Evolutionary conservation across 352 stramenopile genomes (phyloP), one percentile per base, ranked within the genome.

Genomic region (Phytophthora melonis): DNA sequence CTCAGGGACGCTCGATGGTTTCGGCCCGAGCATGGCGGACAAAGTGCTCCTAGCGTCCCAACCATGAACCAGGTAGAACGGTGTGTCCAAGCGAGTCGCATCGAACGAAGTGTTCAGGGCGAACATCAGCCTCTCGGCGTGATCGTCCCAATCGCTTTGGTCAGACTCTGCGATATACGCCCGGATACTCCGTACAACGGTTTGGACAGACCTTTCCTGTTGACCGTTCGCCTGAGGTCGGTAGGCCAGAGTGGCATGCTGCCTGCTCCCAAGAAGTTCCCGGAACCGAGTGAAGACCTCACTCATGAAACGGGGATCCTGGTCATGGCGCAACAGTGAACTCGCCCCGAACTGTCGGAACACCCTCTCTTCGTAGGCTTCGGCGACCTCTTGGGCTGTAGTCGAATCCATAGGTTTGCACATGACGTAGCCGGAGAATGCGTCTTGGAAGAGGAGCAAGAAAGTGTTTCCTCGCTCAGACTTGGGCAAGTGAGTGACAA

Each of bases 201-300:
- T 75, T 52, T 82, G 74, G 0, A 78, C 70, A 0, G 65, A 78
- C 9, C 70, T 25, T 8, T 78, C 74, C 18, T 82, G 75, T 55
- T 84, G 71, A 0, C 79, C 75, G 25, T 86, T 86, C 0, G 72
- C 75, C 53, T 81, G 72, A 0, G 72, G 70, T 2, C 68, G 62
- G 45, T 83, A 83, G 0, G 72, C 54, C 1, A 85, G n/a, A 0
- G 78, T 83, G 1, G 71, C 75, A 11, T 66, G 49, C 36, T 80
- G 72, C 0, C 41, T 23, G 0, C 54, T 69, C 2, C 57, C 50
- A 6, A 82, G 56, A 58, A 82, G 77, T 0, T 68, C 36, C 2
- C 43, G 16, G 32, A 85, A 82, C 3, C 21, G 41, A 1, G 41
- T n/a, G 47, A 85, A 82, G 1, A 82, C 34, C 11, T 41, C 34